A percentile compares a stretch with the other conserved stretches of the same genome.
Conservation (phyloP, 78 protist genomes). For the Anaeramoeba flamelloides region DNA sequence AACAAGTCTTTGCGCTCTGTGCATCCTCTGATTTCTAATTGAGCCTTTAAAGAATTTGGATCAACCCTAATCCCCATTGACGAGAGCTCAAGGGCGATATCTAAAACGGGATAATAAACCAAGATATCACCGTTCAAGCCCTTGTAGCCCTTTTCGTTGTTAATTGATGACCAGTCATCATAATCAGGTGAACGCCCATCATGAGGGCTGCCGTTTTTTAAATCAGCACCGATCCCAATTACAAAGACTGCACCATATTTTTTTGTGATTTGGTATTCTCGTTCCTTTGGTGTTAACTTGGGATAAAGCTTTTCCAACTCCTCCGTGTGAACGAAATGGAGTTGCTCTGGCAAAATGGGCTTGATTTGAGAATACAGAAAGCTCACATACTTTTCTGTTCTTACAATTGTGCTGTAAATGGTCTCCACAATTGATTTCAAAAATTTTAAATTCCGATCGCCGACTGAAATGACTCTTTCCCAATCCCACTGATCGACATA, state of each 20-base stretch:
- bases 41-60: not conserved
- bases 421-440: conserved; percentile 5
- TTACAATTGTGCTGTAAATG: conserved; percentile 6
- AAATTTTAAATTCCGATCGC: not conserved
- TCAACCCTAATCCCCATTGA: conserved; percentile 20
- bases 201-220: not conserved
- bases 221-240: conserved; percentile 7
- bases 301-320: conserved; percentile 4
- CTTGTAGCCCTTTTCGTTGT: not conserved
- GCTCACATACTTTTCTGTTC: conserved; percentile 7
- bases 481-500: conserved; percentile 23
- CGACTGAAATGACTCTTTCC: conserved; percentile 2
- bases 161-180: conserved; percentile 12
- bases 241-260: conserved; percentile 18
- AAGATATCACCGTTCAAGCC: conserved; percentile 16
- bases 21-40: not conserved
- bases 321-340: not conserved
- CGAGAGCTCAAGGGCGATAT: conserved; percentile 13
- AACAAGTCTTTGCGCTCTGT: not conserved
- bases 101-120: not conserved
- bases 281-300: conserved; percentile 11
- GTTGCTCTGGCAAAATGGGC: conserved; percentile 5
- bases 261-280: conserved; percentile 7
- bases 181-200: conserved; percentile 13
- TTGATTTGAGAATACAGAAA: not conserved